Conservation (phyloP, 2,329 filamentous ascomycete species). For the Tetracladium maxilliforme region DNA sequence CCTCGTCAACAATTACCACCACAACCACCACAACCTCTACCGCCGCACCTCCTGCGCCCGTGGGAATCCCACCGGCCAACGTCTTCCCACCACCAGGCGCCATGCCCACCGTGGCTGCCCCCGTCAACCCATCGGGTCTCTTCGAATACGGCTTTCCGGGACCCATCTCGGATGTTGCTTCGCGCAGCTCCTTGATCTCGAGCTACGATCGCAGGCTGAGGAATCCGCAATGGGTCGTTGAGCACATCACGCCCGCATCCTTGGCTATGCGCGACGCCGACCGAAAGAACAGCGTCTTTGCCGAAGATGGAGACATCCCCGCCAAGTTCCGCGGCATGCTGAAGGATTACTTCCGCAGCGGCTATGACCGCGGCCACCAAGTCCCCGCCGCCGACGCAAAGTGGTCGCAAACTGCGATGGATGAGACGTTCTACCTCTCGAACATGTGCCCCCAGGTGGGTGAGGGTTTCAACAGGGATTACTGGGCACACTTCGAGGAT, state of each 20-base stretch:
- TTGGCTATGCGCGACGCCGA: slow-evolving; percentile 63
- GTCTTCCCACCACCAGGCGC: slow-evolving; percentile 11
- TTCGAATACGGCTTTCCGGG: slow-evolving; percentile 88
- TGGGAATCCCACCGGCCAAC: slow-evolving; percentile 12
- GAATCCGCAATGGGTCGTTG: slow-evolving; percentile 89
- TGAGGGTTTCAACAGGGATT: slow-evolving; percentile 96
- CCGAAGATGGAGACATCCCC: slow-evolving; percentile 69
- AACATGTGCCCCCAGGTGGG: slow-evolving; percentile 99
- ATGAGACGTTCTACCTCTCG: slow-evolving; percentile 81
- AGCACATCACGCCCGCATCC: slow-evolving; percentile 89
- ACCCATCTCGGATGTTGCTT: slow-evolving; percentile 69
- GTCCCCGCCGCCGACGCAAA: slow-evolving; percentile 93
- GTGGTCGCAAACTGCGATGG: slow-evolving; percentile 89
- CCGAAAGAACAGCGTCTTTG: slow-evolving; percentile 68
- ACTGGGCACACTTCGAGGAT: slow-evolving; percentile 98
- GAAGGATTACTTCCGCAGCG: slow-evolving; percentile 86
- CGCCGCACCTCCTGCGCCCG: slow-evolving; percentile 6
- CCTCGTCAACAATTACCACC: slow-evolving; percentile 9
- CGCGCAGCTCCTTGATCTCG: slow-evolving; percentile 64
- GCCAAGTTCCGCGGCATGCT: slow-evolving; percentile 78
- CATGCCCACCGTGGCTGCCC: slow-evolving; percentile 20
- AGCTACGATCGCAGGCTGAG: slow-evolving; percentile 80
- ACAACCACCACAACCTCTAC: slow-evolving; percentile 12
- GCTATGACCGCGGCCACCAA: slow-evolving; percentile 93
- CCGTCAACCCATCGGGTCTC: slow-evolving; percentile 61